Conservation (phyloP, 352 stramenopile species). For the Phytophthora rubi region DNA sequence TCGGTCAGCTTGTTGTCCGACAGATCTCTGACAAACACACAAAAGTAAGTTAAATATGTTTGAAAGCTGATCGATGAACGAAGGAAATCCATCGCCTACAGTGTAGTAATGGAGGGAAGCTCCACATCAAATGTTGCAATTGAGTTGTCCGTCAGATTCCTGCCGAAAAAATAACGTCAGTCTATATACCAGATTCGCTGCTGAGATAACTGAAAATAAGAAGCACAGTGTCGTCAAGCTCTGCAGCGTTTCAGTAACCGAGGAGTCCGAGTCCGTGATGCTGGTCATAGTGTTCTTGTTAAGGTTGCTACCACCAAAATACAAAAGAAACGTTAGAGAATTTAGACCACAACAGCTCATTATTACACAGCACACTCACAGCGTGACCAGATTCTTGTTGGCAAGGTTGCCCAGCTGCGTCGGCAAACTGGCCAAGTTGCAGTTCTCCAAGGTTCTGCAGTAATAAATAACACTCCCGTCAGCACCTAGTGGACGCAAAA, state of each 20-base stretch:
- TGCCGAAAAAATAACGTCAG: conserved; percentile 18
- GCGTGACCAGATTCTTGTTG: conserved; percentile 51
- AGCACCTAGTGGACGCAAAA: conserved; percentile 13
- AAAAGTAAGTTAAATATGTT: background rate
- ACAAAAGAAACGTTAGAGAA: background rate
- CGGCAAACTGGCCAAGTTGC: conserved; percentile 60
- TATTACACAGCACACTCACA: conserved; percentile 45
- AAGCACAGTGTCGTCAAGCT: conserved; percentile 53
- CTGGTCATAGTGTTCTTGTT: conserved; percentile 65
- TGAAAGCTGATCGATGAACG: background rate
- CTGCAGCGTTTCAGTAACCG: conserved; percentile 47
- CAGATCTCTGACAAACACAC: conserved; percentile 45
- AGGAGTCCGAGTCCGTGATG: conserved; percentile 41
- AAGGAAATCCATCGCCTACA: conserved; percentile 33
- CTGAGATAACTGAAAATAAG: background rate
- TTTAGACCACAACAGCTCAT: background rate
- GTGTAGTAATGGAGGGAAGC: conserved; percentile 45
- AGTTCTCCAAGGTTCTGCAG: conserved; percentile 71
- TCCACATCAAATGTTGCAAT: conserved; percentile 51
- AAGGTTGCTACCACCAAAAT: conserved; percentile 43
- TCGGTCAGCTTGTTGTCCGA: conserved; percentile 57
- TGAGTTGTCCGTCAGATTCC: conserved; percentile 54
- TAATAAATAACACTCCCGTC: conserved; percentile 2
- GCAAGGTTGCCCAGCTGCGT: conserved; percentile 51
- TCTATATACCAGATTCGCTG: background rate